phyloP scores from a whole-genome alignment of 345 rosid species.

The Chamaenerion angustifolium region DNA sequence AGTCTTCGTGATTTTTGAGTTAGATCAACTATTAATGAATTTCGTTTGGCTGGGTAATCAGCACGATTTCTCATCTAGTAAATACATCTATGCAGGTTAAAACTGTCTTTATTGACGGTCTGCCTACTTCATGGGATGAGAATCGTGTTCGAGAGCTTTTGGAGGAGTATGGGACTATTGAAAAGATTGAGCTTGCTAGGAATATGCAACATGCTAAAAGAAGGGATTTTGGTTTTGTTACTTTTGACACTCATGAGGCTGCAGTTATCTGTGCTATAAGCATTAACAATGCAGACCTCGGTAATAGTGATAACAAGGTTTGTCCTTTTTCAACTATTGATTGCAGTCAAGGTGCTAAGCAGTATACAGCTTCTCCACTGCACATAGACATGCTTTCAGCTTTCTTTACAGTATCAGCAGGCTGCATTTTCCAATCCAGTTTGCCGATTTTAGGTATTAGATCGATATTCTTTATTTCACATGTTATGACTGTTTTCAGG shows the following conservation, averaged over 20 bases:
- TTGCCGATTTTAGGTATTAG: too few relatives aligned
- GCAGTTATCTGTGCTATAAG: slow-evolving; percentile 85
- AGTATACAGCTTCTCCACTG: too few relatives aligned
- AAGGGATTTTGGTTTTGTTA: slow-evolving; percentile 94
- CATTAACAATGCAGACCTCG: slow-evolving; percentile 82
- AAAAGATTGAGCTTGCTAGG: slow-evolving; percentile 91
- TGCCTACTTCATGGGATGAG: slow-evolving; percentile 90
- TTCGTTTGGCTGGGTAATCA: not conserved
- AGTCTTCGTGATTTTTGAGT: too few relatives aligned
- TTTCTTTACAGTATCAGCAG: too few relatives aligned
- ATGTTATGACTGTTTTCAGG: slow-evolving; percentile 22
- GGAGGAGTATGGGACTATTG: slow-evolving; percentile 65
- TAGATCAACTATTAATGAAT: not conserved
- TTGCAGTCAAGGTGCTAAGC: too few relatives aligned
- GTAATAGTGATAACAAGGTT: slow-evolving; percentile 75
- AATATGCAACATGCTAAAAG: slow-evolving; percentile 97
- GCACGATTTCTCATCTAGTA: not conserved
- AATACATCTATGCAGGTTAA: slow-evolving; percentile 44
- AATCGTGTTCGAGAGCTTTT: slow-evolving; percentile 59
- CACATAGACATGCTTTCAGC: too few relatives aligned
- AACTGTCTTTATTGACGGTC: slow-evolving; percentile 84
- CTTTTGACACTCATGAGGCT: slow-evolving; percentile 83
- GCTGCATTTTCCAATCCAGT: too few relatives aligned
- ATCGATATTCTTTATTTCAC: too few relatives aligned
- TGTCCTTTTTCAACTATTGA: not conserved